Base-by-base conservation (phyloP, 2,329 filamentous ascomycete species). In the Colletotrichum nymphaeae region DNA sequence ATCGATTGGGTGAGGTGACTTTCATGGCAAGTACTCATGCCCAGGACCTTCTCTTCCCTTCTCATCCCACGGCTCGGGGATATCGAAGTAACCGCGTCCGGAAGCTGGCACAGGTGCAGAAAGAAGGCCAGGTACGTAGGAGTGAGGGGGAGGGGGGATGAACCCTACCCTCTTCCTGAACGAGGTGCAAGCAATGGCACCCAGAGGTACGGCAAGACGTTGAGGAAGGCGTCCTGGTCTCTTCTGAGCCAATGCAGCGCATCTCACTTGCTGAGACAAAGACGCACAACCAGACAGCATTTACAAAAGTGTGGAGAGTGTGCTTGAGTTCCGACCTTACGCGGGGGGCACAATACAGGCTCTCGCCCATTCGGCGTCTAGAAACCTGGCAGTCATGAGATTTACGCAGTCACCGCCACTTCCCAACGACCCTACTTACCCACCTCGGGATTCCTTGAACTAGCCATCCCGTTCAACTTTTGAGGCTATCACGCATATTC, bases 341-440 rank as follows among this genome's bases (percentile, higher is more conserved):
- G 71, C 70, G 26, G 26, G 26, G 26, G 71, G 67, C n/a, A 71
- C 62, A 35, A 66, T 42, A 66, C 49, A 71, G 46, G 71, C 62
- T 71, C 32, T 56, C 26, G 19, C 67, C 59, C 57, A 42, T 42
- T 42, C 37, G 37, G 37, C 37, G 67, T 32, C 22, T 6, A 63
- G 66, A 57, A 60, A 73, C 65, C 67, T 71, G 30, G 16, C 62
- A 59, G 56, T 73, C 62, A 73, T 71, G 60, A 73, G 67, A 70
- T 73, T 73, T 58, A 58, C 60, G 67, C 55, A 73, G 70, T 73
- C 71, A 73, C 71, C 71, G 71, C 71, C 71, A 73, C 67, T 73
- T 73, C 46, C 24, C 60, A 35, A 22, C 28, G 52, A 16, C 35
- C 24, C 12, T 35, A 46, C 30, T 37, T 56, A 22, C 62, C 8